Base-by-base conservation (phyloP, 2,329 filamentous ascomycete genomes). In the Fusarium succisae region DNA sequence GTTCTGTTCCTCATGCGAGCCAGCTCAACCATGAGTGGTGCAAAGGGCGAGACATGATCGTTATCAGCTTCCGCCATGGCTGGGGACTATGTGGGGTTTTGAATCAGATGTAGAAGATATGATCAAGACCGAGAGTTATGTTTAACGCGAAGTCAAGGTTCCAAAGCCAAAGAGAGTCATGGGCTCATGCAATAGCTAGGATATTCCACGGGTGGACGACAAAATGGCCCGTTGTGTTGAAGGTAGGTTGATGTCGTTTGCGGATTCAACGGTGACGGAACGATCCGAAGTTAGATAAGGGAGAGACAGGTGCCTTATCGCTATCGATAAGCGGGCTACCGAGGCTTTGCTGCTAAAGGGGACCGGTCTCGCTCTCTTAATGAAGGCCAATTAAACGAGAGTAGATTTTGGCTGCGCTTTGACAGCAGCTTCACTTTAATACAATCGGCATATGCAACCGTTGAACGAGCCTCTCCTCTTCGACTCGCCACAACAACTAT, bases 1-100 rank as follows among this genome's bases (percentile, higher is more conserved):
- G 91, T 90, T 72, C 89, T 91, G 80, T 89, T 91, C 78, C 90
- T 89, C 69, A 97, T 90, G 78, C 91, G 90, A 75, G 91, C 88
- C 75, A 96, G 89, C 80, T 97, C 94, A 77, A 91, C 91, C 81
- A 93, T 89, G 74, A 98, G 83, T 37, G 84, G 82, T 63, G 84
- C 82, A 78, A 90, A 87, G 30, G 86, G 84, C 79, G 85, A 87
- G 57, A 79, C 75, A 75, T 77, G 76, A 66, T 80, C 79, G 41
- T 82, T 79, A 66, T 80, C 81, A 51, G 83, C 76, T 69, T 80
- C 81, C 72, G 80, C 75, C 81, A 82, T 82, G 75, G 59, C 74
- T 73, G 62, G 55, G 50, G 57, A 61, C 55, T 65, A 57, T 45
- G 44, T 50, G 30, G 69, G 50, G 50, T 14, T 32, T 43, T 41